Base-by-base conservation (phyloP, 2,329 filamentous ascomycete genomes). In the Madurella fahalii region DNA sequence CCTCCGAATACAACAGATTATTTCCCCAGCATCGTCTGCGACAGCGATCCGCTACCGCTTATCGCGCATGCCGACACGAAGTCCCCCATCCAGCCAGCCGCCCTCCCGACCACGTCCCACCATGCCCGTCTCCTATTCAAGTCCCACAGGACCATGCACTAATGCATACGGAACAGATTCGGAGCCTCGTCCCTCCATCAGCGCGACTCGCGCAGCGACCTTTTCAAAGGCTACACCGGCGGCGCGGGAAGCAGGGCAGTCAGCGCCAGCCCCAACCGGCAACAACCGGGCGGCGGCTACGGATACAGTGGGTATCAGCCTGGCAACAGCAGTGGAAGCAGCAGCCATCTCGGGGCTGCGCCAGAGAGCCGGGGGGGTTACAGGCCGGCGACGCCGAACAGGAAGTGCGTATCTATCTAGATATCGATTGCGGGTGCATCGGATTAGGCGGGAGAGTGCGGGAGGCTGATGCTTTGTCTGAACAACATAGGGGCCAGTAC, bases 211-310 rank as follows among this genome's bases (percentile, higher is more conserved):
- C 77, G 87, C 67, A 86, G 82, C 67, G 84, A 85, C 61, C 83
- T 91, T 60, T 91, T 91, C 73, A 86, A 87, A 62, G 84, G 85
- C 63, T 91, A 90, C 72, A 83, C 80, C 60, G 79, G 80, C 63
- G 74, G 76, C 65, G 76, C 74, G 58, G 70, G 71, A 61, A 71
- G 75, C 58, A 68, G 74, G 50, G 68, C 73, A 45, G 70, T 70
- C 63, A 78, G 73, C 65, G 68, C 73, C 42, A 77, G 74, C 63
- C 76, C 78, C 18, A 74, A 67, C 60, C 70, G 69, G 40, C 58
- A 65, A 2, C 45, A 50, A 9, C 39, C 32, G 32, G 55, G 56
- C 25, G 72, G 72, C 60, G 74, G 75, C 9, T 76, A 76, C 59
- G 78, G 80, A 43, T 85, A 85, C 67, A 77, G 78, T 52, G 63